A percentile compares a stretch with the other conserved stretches of the same genome.
Evolutionary conservation across 2,329 filamentous ascomycete genomes (phyloP).

Genomic region (Sporothrix variecibatus): DNA sequence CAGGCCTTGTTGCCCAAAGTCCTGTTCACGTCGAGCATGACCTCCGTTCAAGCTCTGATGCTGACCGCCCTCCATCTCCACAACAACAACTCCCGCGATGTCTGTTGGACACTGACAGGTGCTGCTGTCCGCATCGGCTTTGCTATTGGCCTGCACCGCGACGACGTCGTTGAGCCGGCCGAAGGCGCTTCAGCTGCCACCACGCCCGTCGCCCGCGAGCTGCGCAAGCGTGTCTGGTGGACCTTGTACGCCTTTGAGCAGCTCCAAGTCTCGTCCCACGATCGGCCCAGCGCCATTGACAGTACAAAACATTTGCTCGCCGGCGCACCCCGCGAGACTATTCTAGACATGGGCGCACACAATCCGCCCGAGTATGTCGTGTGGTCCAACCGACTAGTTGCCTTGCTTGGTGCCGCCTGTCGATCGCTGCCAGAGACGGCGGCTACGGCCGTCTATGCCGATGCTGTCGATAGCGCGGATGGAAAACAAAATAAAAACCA

Average conservation of each 20-base stretch:
- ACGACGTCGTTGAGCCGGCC: conserved; percentile 37
- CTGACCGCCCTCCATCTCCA: conserved; percentile 46
- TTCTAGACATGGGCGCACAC: conserved; percentile 39
- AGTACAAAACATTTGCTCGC: conserved; percentile 32
- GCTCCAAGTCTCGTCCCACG: conserved; percentile 48
- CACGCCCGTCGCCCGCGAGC: conserved; percentile 38
- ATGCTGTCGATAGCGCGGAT: neutral
- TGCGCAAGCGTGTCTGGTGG: conserved; percentile 38
- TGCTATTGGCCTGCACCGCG: conserved; percentile 47
- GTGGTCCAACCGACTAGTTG: conserved; percentile 41
- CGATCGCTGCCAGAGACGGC: conserved; percentile 11
- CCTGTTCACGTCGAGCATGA: conserved; percentile 45
- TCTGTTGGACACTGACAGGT: conserved; percentile 46
- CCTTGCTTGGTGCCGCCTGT: conserved; percentile 40
- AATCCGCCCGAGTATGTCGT: conserved; percentile 39
- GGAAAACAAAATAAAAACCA: neutral
- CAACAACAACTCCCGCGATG: conserved; percentile 47
- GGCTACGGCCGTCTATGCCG: neutral
- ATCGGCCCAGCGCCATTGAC: conserved; percentile 47
- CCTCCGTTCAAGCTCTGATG: conserved; percentile 45
- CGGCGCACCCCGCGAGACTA: conserved; percentile 40
- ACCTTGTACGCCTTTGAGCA: conserved; percentile 39
- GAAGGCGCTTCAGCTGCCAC: conserved; percentile 20
- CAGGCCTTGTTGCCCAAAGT: conserved; percentile 45
- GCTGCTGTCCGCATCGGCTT: conserved; percentile 45